A percentile compares a stretch with the other conserved stretches of the same genome.
phyloP scores from a whole-genome alignment of 2,329 filamentous ascomycete species.

The Cladosporium austrohemisphaericum region DNA sequence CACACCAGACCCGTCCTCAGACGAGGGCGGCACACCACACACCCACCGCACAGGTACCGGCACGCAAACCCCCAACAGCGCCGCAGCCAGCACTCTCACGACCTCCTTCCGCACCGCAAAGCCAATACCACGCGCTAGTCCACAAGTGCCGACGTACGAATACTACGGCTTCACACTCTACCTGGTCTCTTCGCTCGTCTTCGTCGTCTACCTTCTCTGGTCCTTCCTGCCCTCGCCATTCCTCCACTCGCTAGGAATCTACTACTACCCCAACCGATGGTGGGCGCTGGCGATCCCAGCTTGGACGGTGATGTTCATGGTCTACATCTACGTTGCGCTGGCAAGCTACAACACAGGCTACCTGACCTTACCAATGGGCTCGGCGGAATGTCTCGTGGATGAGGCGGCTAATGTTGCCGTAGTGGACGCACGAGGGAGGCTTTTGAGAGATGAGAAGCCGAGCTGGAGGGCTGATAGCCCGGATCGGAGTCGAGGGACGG shows the following conservation, averaged over 20 bases:
- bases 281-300: constrained; percentile 91
- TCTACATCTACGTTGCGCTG: constrained; percentile 92
- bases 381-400: constrained; percentile 87
- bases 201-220: constrained; percentile 73
- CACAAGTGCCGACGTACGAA: constrained; percentile 97
- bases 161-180: constrained; percentile 99
- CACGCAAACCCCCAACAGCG: constrained; percentile 47
- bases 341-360: constrained; percentile 87
- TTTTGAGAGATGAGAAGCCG: constrained; percentile 37
- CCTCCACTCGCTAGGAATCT: constrained; percentile 85
- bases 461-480: constrained; percentile 23
- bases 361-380: constrained; percentile 73
- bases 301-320: constrained; percentile 80
- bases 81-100: constrained; percentile 56
- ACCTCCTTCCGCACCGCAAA: constrained; percentile 52
- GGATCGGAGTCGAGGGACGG: constrained; percentile 1
- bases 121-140: constrained; percentile 75
- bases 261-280: constrained; percentile 97
- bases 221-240: constrained; percentile 89
- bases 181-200: constrained; percentile 77
- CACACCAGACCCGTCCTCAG: constrained; percentile 86
- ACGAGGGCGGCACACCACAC: constrained; percentile 51
- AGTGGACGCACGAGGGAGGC: constrained; percentile 66
- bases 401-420: constrained; percentile 81
- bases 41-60: constrained; percentile 26